phyloP scores from a whole-genome alignment of 768 basidiomycete species.

The Lactifluus rugatus region DNA sequence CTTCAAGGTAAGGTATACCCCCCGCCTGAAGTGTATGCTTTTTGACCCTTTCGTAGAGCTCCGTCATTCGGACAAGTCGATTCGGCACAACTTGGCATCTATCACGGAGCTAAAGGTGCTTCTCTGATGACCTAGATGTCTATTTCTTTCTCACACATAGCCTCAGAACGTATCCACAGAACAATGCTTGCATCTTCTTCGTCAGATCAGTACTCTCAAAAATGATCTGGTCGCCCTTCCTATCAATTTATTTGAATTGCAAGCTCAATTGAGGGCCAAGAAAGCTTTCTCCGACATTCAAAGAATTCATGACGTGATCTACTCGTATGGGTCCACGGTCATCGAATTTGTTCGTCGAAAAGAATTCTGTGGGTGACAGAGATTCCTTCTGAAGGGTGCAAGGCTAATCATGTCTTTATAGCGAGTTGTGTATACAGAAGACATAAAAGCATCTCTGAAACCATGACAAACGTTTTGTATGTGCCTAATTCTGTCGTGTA shows the following conservation, averaged over 20 bases:
- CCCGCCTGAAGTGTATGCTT: neutral
- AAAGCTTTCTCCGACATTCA: constrained; percentile 86
- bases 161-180: constrained; percentile 61
- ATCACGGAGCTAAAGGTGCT: constrained; percentile 10
- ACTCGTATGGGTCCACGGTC: constrained; percentile 84
- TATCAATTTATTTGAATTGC: constrained; percentile 48
- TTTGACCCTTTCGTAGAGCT: constrained; percentile 4
- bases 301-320: constrained; percentile 79
- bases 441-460: constrained; percentile 68
- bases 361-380: constrained; percentile 60
- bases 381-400: neutral
- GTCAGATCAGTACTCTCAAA: constrained; percentile 71
- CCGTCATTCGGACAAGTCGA: neutral
- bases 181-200: constrained; percentile 53
- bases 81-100: constrained; percentile 6
- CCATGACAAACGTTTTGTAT: constrained; percentile 80
- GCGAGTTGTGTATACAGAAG: constrained; percentile 74
- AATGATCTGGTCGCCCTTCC: constrained; percentile 70
- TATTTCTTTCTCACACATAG: neutral
- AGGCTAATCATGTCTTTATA: constrained; percentile 23
- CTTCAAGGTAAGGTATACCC: constrained; percentile 37
- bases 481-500: neutral
- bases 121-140: neutral
- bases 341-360: constrained; percentile 84
- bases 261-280: constrained; percentile 57